Percentiles rank a stretch among this genome's conserved stretches.
These are phyloP conservation scores for Globisporangium spinosum DNA, from an alignment of 352 stramenopile species.

Conservation along the genomic window DNA sequence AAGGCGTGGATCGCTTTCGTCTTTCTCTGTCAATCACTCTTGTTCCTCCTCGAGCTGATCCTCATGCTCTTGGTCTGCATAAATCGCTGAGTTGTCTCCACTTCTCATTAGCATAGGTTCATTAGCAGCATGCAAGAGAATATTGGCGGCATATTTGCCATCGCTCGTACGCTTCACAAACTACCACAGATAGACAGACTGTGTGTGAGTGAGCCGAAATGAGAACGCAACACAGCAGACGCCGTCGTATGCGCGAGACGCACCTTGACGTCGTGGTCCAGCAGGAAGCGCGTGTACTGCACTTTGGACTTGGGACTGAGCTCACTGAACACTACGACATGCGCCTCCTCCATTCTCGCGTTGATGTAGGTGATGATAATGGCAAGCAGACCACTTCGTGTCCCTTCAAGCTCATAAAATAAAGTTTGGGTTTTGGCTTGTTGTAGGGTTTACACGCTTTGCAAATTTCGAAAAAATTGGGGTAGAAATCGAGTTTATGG, in stretches of 20 bases:
- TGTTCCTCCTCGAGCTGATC: neutral
- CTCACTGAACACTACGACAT: conserved; percentile 64
- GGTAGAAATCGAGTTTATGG: no score
- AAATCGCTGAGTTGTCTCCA: neutral
- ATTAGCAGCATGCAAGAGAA: conserved; percentile 27
- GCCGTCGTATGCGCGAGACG: neutral
- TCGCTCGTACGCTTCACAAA: conserved; percentile 49
- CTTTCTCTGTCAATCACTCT: neutral
- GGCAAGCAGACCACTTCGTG: no score
- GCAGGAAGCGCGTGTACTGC: conserved; percentile 66
- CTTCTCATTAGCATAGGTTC: neutral
- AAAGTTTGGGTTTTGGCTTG: no score
- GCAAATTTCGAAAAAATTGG: no score
- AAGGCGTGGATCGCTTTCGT: neutral
- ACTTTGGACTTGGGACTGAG: conserved; percentile 51
- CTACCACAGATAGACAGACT: conserved; percentile 23
- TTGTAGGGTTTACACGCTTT: no score
- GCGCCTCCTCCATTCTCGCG: conserved; percentile 6
- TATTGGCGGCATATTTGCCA: conserved; percentile 50
- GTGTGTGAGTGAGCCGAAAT: neutral
- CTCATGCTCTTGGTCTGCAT: neutral
- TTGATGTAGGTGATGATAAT: no score
- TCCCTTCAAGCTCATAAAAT: no score
- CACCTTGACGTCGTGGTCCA: conserved; percentile 64
- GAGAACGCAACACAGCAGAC: neutral